Percentiles rank a stretch among this genome's conserved stretches.
phyloP scores from a whole-genome alignment of 768 basidiomycete species.

The Podaxis sp. region DNA sequence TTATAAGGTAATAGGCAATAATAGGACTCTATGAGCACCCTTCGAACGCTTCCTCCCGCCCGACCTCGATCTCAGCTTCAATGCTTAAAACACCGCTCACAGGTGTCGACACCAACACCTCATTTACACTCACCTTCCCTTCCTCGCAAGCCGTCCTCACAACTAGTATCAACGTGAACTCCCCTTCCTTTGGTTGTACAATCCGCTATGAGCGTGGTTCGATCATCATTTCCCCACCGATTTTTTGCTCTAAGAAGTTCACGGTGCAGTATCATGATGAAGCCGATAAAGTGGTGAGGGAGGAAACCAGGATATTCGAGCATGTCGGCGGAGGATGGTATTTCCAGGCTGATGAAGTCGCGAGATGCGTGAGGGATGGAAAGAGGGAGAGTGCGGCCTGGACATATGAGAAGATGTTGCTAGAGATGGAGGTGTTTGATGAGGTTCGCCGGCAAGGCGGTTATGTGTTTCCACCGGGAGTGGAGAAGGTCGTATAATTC shows the following conservation, averaged over 20 bases:
- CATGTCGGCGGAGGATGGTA: conserved; percentile 76
- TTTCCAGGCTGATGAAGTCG: conserved; percentile 89
- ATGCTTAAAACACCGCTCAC: conserved; percentile 81
- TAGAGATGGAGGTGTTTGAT: conserved; percentile 86
- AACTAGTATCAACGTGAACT: conserved; percentile 60
- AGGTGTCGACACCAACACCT: conserved; percentile 75
- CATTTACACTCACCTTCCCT: conserved; percentile 71
- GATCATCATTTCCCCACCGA: conserved; percentile 63
- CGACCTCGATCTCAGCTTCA: conserved; percentile 59
- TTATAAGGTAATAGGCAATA: conserved; percentile 52
- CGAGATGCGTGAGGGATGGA: conserved; percentile 70
- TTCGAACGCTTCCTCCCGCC: conserved; percentile 57
- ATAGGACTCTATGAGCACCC: conserved; percentile 79
- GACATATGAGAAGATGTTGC: conserved; percentile 76
- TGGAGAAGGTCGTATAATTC: conserved; percentile 48
- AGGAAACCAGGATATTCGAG: conserved; percentile 59
- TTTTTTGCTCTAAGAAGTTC: conserved; percentile 66
- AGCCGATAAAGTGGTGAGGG: conserved; percentile 34
- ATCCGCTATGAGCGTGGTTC: conserved; percentile 77
- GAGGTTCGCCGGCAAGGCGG: conserved; percentile 74
- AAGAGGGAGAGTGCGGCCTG: conserved; percentile 73
- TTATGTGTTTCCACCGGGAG: conserved; percentile 61
- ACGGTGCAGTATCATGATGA: conserved; percentile 60
- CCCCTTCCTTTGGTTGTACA: conserved; percentile 50
- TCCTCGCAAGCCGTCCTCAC: conserved; percentile 72